Conservation (phyloP, 2,329 filamentous ascomycete species). For the Elsinoe fawcettii region DNA sequence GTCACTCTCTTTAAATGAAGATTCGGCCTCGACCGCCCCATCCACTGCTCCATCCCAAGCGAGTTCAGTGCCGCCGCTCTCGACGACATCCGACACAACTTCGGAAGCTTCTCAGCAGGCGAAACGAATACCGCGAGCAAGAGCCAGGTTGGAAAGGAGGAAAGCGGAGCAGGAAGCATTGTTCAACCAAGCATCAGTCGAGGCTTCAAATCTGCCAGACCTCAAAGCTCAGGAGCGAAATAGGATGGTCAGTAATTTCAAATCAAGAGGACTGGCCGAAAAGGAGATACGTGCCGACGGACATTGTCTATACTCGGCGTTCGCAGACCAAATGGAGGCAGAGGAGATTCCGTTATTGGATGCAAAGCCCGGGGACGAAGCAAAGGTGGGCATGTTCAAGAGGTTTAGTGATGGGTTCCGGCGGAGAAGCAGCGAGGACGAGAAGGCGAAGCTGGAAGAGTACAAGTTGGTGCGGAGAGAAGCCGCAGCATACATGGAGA, state of each 20-base stretch:
- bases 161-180: slow-evolving; percentile 74
- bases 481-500: slow-evolving; percentile 69
- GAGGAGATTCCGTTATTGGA: slow-evolving; percentile 38
- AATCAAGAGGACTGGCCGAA: slow-evolving; percentile 57
- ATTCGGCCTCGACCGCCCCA: slow-evolving; percentile 17
- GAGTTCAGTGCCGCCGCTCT: not conserved
- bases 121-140: slow-evolving; percentile 84
- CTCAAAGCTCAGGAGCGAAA: slow-evolving; percentile 61
- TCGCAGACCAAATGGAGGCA: slow-evolving; percentile 68
- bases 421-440: slow-evolving; percentile 18
- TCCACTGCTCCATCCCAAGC: slow-evolving; percentile 17
- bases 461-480: slow-evolving; percentile 63
- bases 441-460: slow-evolving; percentile 13
- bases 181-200: slow-evolving; percentile 59
- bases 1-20: slow-evolving; percentile 13
- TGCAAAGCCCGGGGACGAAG: slow-evolving; percentile 36
- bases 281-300: slow-evolving; percentile 81
- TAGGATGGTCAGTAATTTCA: slow-evolving; percentile 62
- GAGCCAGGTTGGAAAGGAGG: slow-evolving; percentile 80
- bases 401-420: slow-evolving; percentile 11
- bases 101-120: slow-evolving; percentile 19
- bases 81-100: slow-evolving; percentile 13
- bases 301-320: slow-evolving; percentile 87
- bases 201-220: slow-evolving; percentile 68
- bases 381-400: slow-evolving; percentile 14